These are phyloP conservation scores for Penicillium cataractarum DNA, from an alignment of 495 filamentous ascomycete species.

Conservation along the genomic window DNA sequence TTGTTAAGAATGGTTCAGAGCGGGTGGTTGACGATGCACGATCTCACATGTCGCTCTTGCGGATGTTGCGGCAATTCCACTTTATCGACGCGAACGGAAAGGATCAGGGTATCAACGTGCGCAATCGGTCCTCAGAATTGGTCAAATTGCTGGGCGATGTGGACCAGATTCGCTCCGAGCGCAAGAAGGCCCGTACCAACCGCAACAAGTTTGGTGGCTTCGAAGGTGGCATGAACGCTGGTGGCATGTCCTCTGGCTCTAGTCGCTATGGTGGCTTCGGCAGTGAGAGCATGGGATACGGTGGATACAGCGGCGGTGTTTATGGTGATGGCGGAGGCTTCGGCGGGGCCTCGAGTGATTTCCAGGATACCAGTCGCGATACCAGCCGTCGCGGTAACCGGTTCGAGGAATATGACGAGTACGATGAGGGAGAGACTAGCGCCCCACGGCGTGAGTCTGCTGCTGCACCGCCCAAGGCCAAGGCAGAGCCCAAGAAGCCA, in stretches of 20 bases:
- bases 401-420: conserved; percentile 97
- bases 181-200: conserved; percentile 89
- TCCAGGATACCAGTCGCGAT: conserved; percentile 56
- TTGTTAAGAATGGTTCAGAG: conserved; percentile 98
- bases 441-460: conserved; percentile 50
- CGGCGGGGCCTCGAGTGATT: conserved; percentile 46
- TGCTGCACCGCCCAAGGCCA: conserved; percentile 38
- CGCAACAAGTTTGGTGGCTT: conserved; percentile 94
- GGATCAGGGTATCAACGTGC: conserved; percentile 97
- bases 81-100: conserved; percentile 96
- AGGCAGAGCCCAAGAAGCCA: conserved; percentile 70
- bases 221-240: conserved; percentile 72
- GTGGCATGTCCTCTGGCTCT: conserved; percentile 60
- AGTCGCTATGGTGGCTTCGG: conserved; percentile 89
- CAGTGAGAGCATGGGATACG: conserved; percentile 72
- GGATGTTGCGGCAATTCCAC: conserved; percentile 99
- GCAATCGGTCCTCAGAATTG: conserved; percentile 93
- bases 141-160: conserved; percentile 93
- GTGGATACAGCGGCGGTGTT: conserved; percentile 83
- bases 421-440: conserved; percentile 72
- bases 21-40: conserved; percentile 97
- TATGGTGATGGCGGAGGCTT: conserved; percentile 69
- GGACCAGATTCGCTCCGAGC: conserved; percentile 85
- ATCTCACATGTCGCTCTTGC: conserved; percentile 89
- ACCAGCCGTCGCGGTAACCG: conserved; percentile 63